phyloP scores from a whole-genome alignment of 1,284 basidiomycete genomes.

The Trichosporon sp. region DNA sequence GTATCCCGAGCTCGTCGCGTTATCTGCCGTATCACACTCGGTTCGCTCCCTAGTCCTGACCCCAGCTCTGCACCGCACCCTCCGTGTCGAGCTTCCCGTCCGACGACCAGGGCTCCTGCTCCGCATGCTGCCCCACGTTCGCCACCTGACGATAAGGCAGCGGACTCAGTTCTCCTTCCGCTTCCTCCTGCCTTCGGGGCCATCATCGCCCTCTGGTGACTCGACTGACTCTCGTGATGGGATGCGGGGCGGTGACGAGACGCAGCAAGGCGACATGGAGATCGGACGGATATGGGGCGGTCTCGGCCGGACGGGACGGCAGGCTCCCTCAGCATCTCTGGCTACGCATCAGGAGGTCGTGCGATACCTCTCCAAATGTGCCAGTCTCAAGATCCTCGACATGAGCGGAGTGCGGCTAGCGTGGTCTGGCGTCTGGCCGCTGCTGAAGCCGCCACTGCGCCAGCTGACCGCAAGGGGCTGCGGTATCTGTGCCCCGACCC shows the following conservation, averaged over 20 bases:
- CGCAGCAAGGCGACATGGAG: not conserved
- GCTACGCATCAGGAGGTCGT: conserved; percentile 1
- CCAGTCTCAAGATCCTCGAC: conserved; percentile 35
- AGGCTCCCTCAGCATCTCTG: conserved; percentile 29
- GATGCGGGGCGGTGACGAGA: not conserved
- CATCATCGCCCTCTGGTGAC: conserved; percentile 31
- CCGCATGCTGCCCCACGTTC: conserved; percentile 35
- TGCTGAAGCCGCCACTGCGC: not conserved
- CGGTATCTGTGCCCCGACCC: conserved; percentile 21
- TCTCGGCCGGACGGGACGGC: conserved; percentile 2
- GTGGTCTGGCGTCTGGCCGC: conserved; percentile 28
- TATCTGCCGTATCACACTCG: conserved; percentile 31
- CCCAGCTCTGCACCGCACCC: conserved; percentile 34
- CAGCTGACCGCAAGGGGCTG: conserved; percentile 24
- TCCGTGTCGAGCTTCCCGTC: conserved; percentile 37
- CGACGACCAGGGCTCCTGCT: conserved; percentile 27
- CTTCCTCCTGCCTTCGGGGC: not conserved
- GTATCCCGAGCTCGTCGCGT: conserved; percentile 34
- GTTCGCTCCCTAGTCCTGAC: conserved; percentile 33
- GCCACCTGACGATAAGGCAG: conserved; percentile 34
- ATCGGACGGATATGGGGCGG: conserved; percentile 3
- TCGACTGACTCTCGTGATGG: not conserved
- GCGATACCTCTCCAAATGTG: not conserved
- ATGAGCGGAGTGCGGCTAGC: conserved; percentile 35
- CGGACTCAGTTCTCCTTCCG: conserved; percentile 1